phyloP scores from a whole-genome alignment of 352 stramenopile genomes.

The Pythium grandisporangium region DNA sequence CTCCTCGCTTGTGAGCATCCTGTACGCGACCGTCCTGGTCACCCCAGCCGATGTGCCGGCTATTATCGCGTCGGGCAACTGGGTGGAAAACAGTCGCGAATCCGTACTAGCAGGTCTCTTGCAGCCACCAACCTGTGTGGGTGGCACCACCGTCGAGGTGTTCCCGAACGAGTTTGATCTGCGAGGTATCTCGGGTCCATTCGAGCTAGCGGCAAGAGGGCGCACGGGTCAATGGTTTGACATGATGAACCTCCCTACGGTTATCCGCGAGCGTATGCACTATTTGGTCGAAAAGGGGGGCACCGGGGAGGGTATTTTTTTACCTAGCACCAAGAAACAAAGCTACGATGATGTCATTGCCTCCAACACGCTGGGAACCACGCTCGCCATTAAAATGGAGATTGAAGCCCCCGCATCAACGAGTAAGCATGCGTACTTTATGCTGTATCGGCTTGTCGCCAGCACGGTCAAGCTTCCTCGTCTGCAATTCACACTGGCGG shows the following conservation, averaged over 20 bases:
- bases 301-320: slow-evolving; percentile 14
- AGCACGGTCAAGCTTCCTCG: slow-evolving; percentile 14
- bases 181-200: slow-evolving; percentile 4
- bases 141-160: background rate
- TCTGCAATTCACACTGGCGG: slow-evolving; percentile 25
- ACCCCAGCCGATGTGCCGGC: too few species aligned
- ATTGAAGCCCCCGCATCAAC: slow-evolving; percentile 10
- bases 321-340: slow-evolving; percentile 19
- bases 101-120: slow-evolving; percentile 17
- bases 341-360: slow-evolving; percentile 25
- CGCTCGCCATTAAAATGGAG: slow-evolving; percentile 21
- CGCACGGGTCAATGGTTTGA: slow-evolving; percentile 20
- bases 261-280: slow-evolving; percentile 18
- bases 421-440: slow-evolving; percentile 18
- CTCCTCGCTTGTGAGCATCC: too few species aligned
- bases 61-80: too few species aligned
- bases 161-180: background rate
- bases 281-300: slow-evolving; percentile 17
- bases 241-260: slow-evolving; percentile 14
- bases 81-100: slow-evolving; percentile 23
- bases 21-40: too few species aligned
- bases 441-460: slow-evolving; percentile 19
- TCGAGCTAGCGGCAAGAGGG: background rate
- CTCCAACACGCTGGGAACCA: slow-evolving; percentile 20
- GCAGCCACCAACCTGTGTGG: slow-evolving; percentile 2